A percentile compares a stretch with the other conserved stretches of the same genome.
Conservation (phyloP, 768 basidiomycete genomes). For the Cyathus striatus region DNA sequence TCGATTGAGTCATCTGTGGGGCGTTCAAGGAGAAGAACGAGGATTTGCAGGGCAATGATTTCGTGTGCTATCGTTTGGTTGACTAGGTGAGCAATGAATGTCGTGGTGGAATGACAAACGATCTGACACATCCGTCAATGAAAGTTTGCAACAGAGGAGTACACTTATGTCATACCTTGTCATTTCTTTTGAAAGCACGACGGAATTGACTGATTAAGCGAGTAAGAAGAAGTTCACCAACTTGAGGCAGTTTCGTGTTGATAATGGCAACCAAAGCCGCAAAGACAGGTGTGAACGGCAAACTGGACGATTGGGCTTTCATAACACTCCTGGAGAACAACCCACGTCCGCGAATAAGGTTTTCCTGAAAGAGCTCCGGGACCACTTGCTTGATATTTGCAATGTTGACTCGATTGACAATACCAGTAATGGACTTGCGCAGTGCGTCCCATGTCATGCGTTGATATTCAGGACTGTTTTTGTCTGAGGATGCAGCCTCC, state of each 20-base stretch:
- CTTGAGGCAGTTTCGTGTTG: constrained; percentile 95
- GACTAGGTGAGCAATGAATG: constrained; percentile 87
- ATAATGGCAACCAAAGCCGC: constrained; percentile 91
- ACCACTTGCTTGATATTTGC: constrained; percentile 93
- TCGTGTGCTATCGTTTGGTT: constrained; percentile 94
- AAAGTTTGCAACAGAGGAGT: background rate
- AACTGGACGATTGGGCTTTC: constrained; percentile 96
- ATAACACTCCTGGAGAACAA: constrained; percentile 92
- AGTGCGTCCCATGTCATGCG: constrained; percentile 96
- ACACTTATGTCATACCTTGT: constrained; percentile 65
- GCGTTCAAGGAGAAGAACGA: constrained; percentile 90
- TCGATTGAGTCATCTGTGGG: constrained; percentile 98
- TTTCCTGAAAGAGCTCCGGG: constrained; percentile 89
- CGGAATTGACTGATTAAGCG: constrained; percentile 94
- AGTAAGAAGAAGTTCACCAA: constrained; percentile 87
- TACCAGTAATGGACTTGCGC: constrained; percentile 96
- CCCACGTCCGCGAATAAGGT: constrained; percentile 89
- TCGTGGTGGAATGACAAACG: constrained; percentile 89
- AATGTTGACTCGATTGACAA: constrained; percentile 98
- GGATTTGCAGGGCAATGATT: constrained; percentile 90
- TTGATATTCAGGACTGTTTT: constrained; percentile 85
- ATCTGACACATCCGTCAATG: constrained; percentile 43
- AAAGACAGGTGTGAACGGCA: constrained; percentile 97
- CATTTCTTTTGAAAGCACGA: constrained; percentile 91
- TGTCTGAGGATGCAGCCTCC: constrained; percentile 76